Percentiles rank a stretch among this genome's conserved stretches.
phyloP scores from a whole-genome alignment of 2,329 filamentous ascomycete genomes.

The Cryphonectria japonica region DNA sequence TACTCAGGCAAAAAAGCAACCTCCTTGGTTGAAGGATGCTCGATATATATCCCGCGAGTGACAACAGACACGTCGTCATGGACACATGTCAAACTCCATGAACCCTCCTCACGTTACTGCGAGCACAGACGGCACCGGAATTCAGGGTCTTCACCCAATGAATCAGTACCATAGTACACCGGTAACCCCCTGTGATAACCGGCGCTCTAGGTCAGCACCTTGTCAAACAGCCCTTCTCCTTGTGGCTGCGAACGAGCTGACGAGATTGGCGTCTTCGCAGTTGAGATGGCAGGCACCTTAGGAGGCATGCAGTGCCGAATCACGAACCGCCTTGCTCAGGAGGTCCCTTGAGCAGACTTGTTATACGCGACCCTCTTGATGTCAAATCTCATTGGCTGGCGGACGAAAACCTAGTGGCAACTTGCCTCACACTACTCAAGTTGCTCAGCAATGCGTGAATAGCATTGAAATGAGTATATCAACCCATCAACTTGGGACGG shows the following conservation, averaged over 20 bases:
- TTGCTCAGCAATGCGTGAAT: not conserved
- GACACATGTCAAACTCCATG: not conserved
- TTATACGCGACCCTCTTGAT: not conserved
- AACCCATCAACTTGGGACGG: not conserved
- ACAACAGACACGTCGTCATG: not conserved
- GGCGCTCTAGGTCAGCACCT: not conserved
- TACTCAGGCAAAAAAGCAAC: not conserved
- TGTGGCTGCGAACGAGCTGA: not conserved
- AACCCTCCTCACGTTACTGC: not conserved
- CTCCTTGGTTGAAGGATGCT: not conserved
- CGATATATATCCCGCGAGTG: not conserved
- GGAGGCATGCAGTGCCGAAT: not conserved
- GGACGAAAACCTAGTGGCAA: not conserved
- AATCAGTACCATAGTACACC: not conserved
- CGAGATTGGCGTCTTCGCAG: not conserved
- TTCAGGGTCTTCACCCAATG: not conserved
- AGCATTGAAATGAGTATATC: not conserved
- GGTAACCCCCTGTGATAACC: not conserved
- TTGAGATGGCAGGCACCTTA: not conserved
- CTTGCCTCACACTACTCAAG: not conserved
- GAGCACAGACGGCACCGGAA: not conserved
- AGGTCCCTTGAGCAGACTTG: not conserved
- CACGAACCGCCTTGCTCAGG: not conserved
- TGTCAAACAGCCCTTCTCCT: not conserved
- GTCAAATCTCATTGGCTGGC: not conserved